Base-by-base conservation (phyloP, 202 grass and related monocot species). In the Digitaria exilis region DNA sequence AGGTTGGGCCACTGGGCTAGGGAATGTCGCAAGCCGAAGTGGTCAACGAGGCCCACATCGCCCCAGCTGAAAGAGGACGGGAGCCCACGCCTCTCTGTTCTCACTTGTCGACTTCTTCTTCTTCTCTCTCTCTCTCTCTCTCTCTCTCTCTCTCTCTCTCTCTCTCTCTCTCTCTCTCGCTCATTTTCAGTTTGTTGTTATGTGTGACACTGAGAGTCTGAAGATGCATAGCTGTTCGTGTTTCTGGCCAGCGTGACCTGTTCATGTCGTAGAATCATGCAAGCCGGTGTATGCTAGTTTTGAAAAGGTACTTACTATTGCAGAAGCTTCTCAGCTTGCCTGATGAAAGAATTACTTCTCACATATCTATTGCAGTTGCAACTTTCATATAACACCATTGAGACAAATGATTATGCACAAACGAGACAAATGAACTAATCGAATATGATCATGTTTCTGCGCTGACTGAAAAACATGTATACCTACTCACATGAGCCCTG, bases 401-500 rank as follows among this genome's bases (percentile, higher is more conserved):
- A 18, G 19, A 24, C 21, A 78, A 73, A 22, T 11, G 18, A 48
- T 45, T 17, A 71, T 60, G 42, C 21, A 54, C 61, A 69, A 37
- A 50, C 11, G 69, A 19, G 48, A 83, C 5, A 31, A 80, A 76
- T 84, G 55, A 84, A 87, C 34, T 21, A 90, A 87, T 80, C 31
- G 28, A 87, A 90, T 80, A 39, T 56, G 37, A 58, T 57, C 46
- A 2, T 84, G 64, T 87, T 43, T 84, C 56, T 90, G 76, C 68
- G 77, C 76, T 15, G 34, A 58, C 5, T 54, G 28, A 86, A 56
- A 69, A 90, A 42, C 75, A 87, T 52, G 60, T 70, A 54, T 48
- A 76, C 25, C 35, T 63, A 76, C 76, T 2, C 19, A 49, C 69
- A 30, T 49, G 32, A 31, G 51, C 56, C 64, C 71, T 48, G 54